Conservation (phyloP, 768 basidiomycete species). For the Mycena amicta region DNA sequence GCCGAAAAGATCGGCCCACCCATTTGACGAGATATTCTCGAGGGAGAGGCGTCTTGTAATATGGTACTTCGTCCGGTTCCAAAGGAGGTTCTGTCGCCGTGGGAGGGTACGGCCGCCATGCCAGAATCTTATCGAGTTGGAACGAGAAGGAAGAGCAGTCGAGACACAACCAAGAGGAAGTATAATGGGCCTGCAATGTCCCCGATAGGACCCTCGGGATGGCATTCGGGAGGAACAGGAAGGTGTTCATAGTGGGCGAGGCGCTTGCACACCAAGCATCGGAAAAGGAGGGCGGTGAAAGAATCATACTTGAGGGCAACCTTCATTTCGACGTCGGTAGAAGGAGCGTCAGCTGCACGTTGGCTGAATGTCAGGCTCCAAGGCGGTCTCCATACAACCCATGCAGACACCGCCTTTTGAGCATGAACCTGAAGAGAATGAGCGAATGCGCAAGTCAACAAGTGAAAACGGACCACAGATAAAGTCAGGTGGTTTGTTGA, state of each 20-base stretch:
- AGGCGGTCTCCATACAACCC: conserved; percentile 62
- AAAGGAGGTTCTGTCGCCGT: conserved; percentile 57
- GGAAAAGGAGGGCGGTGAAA: conserved; percentile 64
- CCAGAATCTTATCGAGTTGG: conserved; percentile 80
- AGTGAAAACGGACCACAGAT: conserved; percentile 54
- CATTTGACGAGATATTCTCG: conserved; percentile 95
- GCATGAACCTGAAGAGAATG: conserved; percentile 52
- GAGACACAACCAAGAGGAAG: conserved; percentile 68
- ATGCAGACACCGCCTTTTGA: conserved; percentile 79
- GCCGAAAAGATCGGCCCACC: conserved; percentile 75
- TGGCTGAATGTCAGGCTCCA: conserved; percentile 46
- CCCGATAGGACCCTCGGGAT: conserved; percentile 34
- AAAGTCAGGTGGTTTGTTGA: conserved; percentile 75
- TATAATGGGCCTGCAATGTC: conserved; percentile 68
- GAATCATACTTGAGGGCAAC: conserved; percentile 21
- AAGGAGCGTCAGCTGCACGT: conserved; percentile 1
- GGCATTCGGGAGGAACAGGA: conserved; percentile 43
- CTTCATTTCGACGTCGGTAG: conserved; percentile 38
- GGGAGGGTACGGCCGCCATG: conserved; percentile 84
- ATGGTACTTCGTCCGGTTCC: conserved; percentile 40
- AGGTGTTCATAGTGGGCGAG: conserved; percentile 82
- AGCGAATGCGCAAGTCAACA: background rate
- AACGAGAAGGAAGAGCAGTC: conserved; percentile 78
- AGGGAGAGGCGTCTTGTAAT: conserved; percentile 67
- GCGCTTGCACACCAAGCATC: conserved; percentile 84